Base-by-base conservation (phyloP, 2,329 filamentous ascomycete genomes). In the Trichoderma sp. region DNA sequence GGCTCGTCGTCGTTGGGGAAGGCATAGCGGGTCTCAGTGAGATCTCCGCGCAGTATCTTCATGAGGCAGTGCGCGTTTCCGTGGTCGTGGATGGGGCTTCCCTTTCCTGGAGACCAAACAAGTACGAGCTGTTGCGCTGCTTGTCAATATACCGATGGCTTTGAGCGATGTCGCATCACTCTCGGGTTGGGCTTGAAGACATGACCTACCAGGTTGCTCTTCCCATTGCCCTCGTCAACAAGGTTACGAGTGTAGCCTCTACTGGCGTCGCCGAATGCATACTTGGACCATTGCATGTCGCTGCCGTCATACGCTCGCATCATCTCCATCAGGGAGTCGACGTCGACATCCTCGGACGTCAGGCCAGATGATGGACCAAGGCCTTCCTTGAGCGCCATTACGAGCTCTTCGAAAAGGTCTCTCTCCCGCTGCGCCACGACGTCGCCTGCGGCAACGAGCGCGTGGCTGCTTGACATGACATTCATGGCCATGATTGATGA, bases 1-100 rank as follows among this genome's bases (percentile, higher is more conserved):
- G 83, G 80, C 59, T 80, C 78, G 37, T 74, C 71, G 26, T 78
- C 77, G 59, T 83, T 77, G 0, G 94, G 94, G 81, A 91, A 94
- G 63, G 86, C 85, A 79, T 93, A 97, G 70, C 92, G 87, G 21
- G 92, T 94, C 82, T 97, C 94, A 74, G 89, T 91, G 70, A 97
- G 83, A 71, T 84, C 86, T 56, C 94, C 94, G 73, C 89, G 89
- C 71, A 97, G 86, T 72, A 95, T 89, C 83, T 91, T 97, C 93
- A 97, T 97, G 74, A 97, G 83, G 80, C 94, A 97, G 78, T 97
- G 94, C 49, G 94, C 92, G 71, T 95, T 92, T 76, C 90, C 90
- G 79, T 93, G 91, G 78, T 97, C 94, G 77, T 97, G 94, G 76
- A 97, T 93, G 13, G 91, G 90, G 74, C 91, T 95, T 46, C 87